Percentiles rank a stretch among this genome's conserved stretches.
Conservation (phyloP, 805 yeast genomes). For the Danielia oregonensis region DNA sequence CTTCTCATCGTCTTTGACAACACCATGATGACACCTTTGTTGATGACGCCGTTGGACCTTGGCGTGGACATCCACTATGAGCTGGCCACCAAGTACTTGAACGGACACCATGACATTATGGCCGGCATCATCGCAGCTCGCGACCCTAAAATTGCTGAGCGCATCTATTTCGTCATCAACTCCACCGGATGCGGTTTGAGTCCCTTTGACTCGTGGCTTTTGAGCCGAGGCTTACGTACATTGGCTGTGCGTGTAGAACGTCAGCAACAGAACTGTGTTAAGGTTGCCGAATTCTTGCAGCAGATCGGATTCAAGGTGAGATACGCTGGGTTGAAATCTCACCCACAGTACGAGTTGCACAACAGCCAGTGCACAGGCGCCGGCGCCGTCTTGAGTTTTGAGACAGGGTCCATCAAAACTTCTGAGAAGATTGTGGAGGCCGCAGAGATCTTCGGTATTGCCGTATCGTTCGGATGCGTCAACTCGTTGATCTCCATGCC, state of each 20-base stretch:
- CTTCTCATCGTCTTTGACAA: constrained; percentile 83
- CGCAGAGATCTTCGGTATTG: constrained; percentile 77
- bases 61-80: constrained; percentile 93
- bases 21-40: constrained; percentile 94
- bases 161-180: constrained; percentile 73
- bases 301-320: constrained; percentile 70
- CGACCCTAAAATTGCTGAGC: constrained; percentile 58
- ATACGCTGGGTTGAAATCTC: constrained; percentile 79
- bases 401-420: constrained; percentile 69
- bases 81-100: constrained; percentile 86
- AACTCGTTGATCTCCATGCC: constrained; percentile 92
- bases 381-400: constrained; percentile 87
- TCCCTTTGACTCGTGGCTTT: constrained; percentile 90
- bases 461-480: constrained; percentile 93
- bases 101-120: constrained; percentile 96
- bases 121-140: constrained; percentile 86
- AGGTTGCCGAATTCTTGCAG: constrained; percentile 71
- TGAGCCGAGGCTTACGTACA: constrained; percentile 85
- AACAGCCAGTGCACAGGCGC: constrained; percentile 73
- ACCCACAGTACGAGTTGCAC: constrained; percentile 81
- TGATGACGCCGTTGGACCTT: constrained; percentile 78
- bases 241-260: constrained; percentile 80
- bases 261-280: constrained; percentile 78
- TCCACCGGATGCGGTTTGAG: constrained; percentile 89
- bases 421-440: constrained; percentile 72